phyloP scores from a whole-genome alignment of 2,329 filamentous ascomycete genomes.

The Ascosphaera aggregata region DNA sequence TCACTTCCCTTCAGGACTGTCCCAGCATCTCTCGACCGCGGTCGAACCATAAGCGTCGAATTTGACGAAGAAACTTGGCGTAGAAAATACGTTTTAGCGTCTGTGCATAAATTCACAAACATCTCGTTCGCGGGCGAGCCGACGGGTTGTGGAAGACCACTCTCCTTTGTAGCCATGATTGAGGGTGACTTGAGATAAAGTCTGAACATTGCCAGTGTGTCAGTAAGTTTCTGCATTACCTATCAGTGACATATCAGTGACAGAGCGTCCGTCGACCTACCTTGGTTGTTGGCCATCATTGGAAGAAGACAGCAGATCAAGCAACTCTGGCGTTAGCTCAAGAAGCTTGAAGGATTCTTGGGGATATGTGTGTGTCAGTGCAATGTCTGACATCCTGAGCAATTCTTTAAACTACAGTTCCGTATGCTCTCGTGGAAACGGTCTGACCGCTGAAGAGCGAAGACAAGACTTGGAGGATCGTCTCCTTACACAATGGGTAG shows the following conservation, averaged over 20 bases:
- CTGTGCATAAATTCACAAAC: constrained; percentile 35
- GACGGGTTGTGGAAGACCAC: background rate
- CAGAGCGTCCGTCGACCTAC: background rate
- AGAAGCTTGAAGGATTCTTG: constrained; percentile 34
- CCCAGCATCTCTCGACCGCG: too few relatives aligned
- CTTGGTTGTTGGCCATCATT: too few relatives aligned
- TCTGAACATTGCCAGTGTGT: constrained; percentile 7
- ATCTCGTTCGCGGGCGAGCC: constrained; percentile 6
- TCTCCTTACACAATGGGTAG: too few relatives aligned
- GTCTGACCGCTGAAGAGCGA: too few relatives aligned
- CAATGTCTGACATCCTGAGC: too few relatives aligned
- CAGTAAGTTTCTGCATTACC: constrained; percentile 1
- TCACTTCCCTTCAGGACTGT: too few relatives aligned
- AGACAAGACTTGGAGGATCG: too few relatives aligned
- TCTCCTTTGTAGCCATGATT: constrained; percentile 10
- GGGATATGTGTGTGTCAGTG: constrained; percentile 17
- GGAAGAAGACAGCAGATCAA: constrained; percentile 28
- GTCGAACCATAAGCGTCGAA: constrained; percentile 33
- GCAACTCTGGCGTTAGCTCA: constrained; percentile 34
- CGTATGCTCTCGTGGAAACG: too few relatives aligned
- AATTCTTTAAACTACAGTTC: too few relatives aligned
- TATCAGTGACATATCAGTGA: too few relatives aligned
- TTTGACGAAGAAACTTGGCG: constrained; percentile 44
- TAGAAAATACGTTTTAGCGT: constrained; percentile 31
- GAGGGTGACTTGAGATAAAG: constrained; percentile 21